Base-by-base conservation (phyloP, 441 rosid genomes). In the Erodium texanum region DNA sequence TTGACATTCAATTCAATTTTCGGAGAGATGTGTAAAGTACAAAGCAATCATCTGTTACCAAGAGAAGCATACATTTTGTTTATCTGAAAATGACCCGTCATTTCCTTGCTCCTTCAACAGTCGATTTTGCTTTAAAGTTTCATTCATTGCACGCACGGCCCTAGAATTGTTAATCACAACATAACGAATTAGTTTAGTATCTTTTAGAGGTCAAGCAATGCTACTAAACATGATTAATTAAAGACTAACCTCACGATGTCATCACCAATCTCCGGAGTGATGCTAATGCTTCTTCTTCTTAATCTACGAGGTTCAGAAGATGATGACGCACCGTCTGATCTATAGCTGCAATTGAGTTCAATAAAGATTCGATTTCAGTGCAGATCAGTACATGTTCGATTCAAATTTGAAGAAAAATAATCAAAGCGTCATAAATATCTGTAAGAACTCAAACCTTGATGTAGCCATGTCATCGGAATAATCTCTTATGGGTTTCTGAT, bases 221-320 rank as follows among this genome's bases (percentile, higher is more conserved):
- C 41, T 62, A 43, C 7, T 43, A 24, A 62, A 62, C 62, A 66
- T 24, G 67, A 80, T 27, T 70, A 66, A 73, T 69, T 45, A 81
- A 80, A 67, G 24, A 78, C 72, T 85, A 82, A 96, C 99, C 98
- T 96, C 76, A 89, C 99, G 48, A 96, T 96, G 80, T 96, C 98
- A 85, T 96, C 99, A 50, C 99, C 96, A 79, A 96, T 96, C 83
- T 93, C 96, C 7, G 98, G 98, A 73, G 99, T 93, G 79, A 96
- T 89, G 78, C 99, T 96, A 68, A 88, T 86, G 88, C 99, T 96
- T 83, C 99, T 86, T 83, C 99, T 90, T 80, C 99, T 86, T 73
- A 85, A 70, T 76, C 97, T 92, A 77, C 89, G 92, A 69, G 89
- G 81, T 75, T 90, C 99, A 70, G 84, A 73, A 67, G 84, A 84